A percentile compares a stretch with the other conserved stretches of the same genome.
phyloP scores from a whole-genome alignment of 345 rosid genomes.

The Citrus trifoliata region DNA sequence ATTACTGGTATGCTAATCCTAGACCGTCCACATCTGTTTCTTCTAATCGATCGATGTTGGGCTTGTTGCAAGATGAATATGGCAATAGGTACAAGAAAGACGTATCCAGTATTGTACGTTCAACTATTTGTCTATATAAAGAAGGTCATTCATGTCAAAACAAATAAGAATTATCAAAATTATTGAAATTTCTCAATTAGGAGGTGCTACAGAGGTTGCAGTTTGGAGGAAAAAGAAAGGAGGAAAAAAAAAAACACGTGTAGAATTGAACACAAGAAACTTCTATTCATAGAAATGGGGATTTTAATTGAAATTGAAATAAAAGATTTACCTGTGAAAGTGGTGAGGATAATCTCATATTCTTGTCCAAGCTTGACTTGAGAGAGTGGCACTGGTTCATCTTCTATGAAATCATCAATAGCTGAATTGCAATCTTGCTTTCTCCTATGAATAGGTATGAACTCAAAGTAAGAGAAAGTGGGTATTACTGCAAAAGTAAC shows the following conservation, averaged over 20 bases:
- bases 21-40: neutral
- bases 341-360: constrained; percentile 89
- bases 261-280: neutral
- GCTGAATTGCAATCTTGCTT: constrained; percentile 26
- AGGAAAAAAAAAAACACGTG: neutral
- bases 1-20: neutral
- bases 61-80: neutral
- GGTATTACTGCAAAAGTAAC: constrained; percentile 85
- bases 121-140: neutral
- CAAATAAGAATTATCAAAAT: neutral
- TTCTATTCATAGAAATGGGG: neutral
- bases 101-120: neutral
- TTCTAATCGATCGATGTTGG: neutral
- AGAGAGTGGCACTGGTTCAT: constrained; percentile 71
- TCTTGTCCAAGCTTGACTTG: constrained; percentile 69
- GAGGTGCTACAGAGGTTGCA: too few species aligned
- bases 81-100: neutral
- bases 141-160: neutral
- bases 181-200: too few species aligned
- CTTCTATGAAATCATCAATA: constrained; percentile 68
- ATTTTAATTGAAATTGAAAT: neutral
- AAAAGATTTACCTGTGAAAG: constrained; percentile 73
- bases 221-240: neutral
- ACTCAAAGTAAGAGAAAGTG: constrained; percentile 87
- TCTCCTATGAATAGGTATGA: constrained; percentile 67